Base-by-base conservation (phyloP, 169 alveolate species). In the Eimeria praecox region DNA sequence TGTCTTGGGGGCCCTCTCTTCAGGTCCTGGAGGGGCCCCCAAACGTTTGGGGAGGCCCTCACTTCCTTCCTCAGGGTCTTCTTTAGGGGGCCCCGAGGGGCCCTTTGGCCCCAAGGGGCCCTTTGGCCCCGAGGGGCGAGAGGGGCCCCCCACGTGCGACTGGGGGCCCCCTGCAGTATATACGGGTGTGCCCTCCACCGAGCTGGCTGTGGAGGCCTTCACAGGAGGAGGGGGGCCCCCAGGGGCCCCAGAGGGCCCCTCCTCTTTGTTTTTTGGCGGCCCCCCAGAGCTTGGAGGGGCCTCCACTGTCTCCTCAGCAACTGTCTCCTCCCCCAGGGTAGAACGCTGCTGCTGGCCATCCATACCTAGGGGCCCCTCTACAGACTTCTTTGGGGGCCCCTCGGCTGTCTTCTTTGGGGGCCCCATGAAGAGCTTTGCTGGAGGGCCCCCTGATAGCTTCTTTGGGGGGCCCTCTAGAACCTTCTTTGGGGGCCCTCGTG, bases 191-290 rank as follows among this genome's bases (percentile, higher is more conserved):
- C n/a, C 59, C 59, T 52, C 14, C 59, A 52, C 59, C 14, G 59
- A 6, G 59, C 59, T 52, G 59, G 59, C 77, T 10, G n/a, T 35
- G 40, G 80, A 44, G 0, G 40, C 80, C 80, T 69, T n/a, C 46
- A 33, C 46, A 69, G 80, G 80, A 69, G 80, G 80, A 10, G 80
- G 80, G 49, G 80, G n/a, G 46, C 49, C 80, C 80, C 44, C 44
- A 8, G 14, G 80, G n/a, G n/a, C n/a, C n/a, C n/a, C n/a, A 14
- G 14, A 14, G 80, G n/a, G 46, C 44, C 49, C 80, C 80, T 6
- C 80, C 80, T 33, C 22, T 33, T 35, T 3, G n/a, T 30, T 69
- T 33, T 1, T 12, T 35, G 44, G 80, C 12, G 80, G 46, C 80
- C 49, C 80, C 40, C 80, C 44, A 8, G 46, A 35, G 46, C 30